These are phyloP conservation scores for Penicillium cosmopolitanum DNA, from an alignment of 495 filamentous ascomycete genomes.

Conservation along the genomic window DNA sequence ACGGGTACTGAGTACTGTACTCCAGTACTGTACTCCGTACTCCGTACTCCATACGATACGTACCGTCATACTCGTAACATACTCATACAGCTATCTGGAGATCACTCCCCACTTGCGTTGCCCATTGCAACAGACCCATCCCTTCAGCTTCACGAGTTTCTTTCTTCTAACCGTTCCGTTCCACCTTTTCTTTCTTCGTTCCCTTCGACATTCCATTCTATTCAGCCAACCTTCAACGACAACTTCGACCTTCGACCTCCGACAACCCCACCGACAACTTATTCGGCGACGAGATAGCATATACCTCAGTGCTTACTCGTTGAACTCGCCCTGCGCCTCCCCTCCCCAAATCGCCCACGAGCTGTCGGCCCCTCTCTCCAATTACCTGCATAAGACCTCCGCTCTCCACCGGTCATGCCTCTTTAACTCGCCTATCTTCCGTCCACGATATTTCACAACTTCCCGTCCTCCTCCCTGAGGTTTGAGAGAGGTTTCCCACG, in stretches of 20 bases:
- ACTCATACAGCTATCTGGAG: constrained; percentile 35
- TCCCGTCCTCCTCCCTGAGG: constrained; percentile 15
- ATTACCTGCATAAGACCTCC: constrained; percentile 23
- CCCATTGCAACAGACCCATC: constrained; percentile 56
- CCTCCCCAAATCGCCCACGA: constrained; percentile 29
- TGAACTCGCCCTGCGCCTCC: constrained; percentile 11
- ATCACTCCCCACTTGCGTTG: constrained; percentile 55
- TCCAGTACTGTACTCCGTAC: background rate
- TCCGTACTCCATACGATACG: background rate
- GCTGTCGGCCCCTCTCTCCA: constrained; percentile 26
- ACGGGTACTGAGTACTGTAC: background rate
- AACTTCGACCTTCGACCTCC: constrained; percentile 6
- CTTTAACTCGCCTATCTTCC: constrained; percentile 15
- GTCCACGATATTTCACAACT: constrained; percentile 9
- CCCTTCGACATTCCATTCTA: constrained; percentile 20
- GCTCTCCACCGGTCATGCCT: constrained; percentile 24
- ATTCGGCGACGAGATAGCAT: background rate
- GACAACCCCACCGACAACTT: background rate
- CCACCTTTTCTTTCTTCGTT: constrained; percentile 30
- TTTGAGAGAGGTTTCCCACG: constrained; percentile 13
- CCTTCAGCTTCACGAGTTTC: constrained; percentile 53
- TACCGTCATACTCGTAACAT: background rate
- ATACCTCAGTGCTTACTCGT: background rate
- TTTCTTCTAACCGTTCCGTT: constrained; percentile 41
- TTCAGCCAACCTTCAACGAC: constrained; percentile 9